Percentiles rank a stretch among this genome's conserved stretches.
These are phyloP conservation scores for Heterobasidion parviporum DNA, from an alignment of 1,284 basidiomycete species.

Conservation along the genomic window DNA sequence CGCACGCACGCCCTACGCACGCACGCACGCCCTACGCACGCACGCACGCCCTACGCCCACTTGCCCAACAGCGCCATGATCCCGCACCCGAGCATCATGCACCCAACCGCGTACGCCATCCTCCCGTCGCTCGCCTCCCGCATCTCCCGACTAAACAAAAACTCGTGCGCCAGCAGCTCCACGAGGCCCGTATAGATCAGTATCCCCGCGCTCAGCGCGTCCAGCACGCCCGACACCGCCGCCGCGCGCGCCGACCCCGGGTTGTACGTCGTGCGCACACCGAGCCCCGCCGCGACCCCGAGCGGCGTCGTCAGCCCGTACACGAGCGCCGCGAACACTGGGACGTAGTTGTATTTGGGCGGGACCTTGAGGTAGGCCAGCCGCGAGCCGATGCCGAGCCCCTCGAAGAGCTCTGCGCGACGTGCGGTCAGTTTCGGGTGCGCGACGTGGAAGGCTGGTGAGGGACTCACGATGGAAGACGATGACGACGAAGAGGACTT, in stretches of 20 bases:
- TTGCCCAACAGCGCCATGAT: slow-evolving; percentile 81
- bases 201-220: slow-evolving; percentile 83
- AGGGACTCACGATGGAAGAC: slow-evolving; percentile 74
- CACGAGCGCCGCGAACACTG: slow-evolving; percentile 54
- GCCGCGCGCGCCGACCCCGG: slow-evolving; percentile 66
- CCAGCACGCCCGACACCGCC: slow-evolving; percentile 79
- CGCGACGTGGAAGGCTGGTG: neutral
- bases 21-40: neutral
- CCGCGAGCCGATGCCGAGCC: slow-evolving; percentile 83
- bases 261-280: slow-evolving; percentile 77
- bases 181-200: slow-evolving; percentile 88
- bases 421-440: neutral
- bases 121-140: slow-evolving; percentile 55
- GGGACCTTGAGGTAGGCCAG: slow-evolving; percentile 71
- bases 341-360: slow-evolving; percentile 47
- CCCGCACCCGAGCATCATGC: slow-evolving; percentile 72
- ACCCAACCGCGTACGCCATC: slow-evolving; percentile 61
- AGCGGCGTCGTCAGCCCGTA: slow-evolving; percentile 81
- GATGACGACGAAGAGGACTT: slow-evolving; percentile 82
- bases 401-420: slow-evolving; percentile 79
- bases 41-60: slow-evolving; percentile 54
- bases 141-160: slow-evolving; percentile 84
- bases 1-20: too few species aligned
- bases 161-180: slow-evolving; percentile 90
- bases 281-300: slow-evolving; percentile 81